Conservation (phyloP, 257 asterid species). For the Jacaranda copaia region DNA sequence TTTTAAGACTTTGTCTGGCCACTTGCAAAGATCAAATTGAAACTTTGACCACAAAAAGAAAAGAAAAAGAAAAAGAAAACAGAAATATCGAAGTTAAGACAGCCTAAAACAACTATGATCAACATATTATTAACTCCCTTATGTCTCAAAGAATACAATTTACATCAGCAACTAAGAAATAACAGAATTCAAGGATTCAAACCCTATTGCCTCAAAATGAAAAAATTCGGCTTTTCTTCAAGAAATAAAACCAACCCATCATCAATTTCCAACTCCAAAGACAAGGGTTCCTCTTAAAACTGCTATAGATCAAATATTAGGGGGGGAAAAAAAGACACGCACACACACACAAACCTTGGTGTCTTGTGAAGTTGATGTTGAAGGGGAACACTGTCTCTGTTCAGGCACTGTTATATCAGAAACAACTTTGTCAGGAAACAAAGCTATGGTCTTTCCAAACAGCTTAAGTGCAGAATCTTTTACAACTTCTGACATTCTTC, state of each 20-base stretch:
- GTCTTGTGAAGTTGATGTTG: slow-evolving; percentile 51
- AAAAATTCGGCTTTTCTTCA: background rate
- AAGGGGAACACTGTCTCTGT: slow-evolving; percentile 44
- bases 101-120: slow-evolving; percentile 5
- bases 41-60: background rate
- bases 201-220: background rate
- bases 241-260: slow-evolving; percentile 38
- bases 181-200: slow-evolving; percentile 14
- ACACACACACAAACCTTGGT: slow-evolving; percentile 50
- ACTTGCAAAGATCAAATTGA: background rate
- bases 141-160: background rate
- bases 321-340: too few relatives aligned
- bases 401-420: slow-evolving; percentile 34
- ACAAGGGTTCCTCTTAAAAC: slow-evolving; percentile 37
- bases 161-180: background rate
- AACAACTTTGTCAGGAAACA: slow-evolving; percentile 39
- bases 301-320: slow-evolving; percentile 1
- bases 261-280: slow-evolving; percentile 15
- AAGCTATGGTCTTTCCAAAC: slow-evolving; percentile 76
- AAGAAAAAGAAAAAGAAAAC: background rate
- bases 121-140: background rate
- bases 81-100: background rate
- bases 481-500: slow-evolving; percentile 59
- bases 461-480: slow-evolving; percentile 67
- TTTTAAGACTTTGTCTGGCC: background rate